These are phyloP conservation scores for Gastrolobium villosum DNA, from an alignment of 306 rosid species.

Conservation along the genomic window DNA sequence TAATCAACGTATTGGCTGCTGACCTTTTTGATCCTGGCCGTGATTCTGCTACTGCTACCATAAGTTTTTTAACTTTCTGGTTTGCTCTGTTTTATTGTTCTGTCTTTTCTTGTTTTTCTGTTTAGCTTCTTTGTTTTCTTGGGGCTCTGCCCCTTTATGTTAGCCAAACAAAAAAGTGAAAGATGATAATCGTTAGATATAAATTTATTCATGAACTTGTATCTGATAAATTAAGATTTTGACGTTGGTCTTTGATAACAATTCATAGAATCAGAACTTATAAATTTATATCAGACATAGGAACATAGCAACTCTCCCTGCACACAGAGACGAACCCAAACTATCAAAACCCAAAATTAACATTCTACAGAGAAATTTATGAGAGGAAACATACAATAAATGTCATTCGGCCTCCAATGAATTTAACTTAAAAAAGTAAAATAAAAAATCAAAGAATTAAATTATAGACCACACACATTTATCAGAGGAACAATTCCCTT, in stretches of 20 bases:
- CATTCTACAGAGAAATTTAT: neutral
- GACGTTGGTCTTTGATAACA: neutral
- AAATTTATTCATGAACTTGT: neutral
- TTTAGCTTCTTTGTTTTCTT: no score
- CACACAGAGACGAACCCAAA: neutral
- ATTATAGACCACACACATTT: no score
- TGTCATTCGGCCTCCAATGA: neutral
- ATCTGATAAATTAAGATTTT: no score
- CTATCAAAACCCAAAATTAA: neutral
- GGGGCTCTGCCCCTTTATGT: no score
- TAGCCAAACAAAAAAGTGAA: neutral
- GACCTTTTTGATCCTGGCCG: no score
- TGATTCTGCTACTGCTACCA: no score
- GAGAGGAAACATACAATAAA: constrained; percentile 8
- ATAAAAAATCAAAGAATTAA: no score
- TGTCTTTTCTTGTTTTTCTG: no score
- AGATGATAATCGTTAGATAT: neutral
- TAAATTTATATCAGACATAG: neutral
- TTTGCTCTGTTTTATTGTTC: no score
- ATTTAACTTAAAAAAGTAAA: neutral
- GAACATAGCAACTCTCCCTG: no score
- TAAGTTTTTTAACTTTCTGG: no score
- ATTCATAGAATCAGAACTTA: constrained; percentile 15
- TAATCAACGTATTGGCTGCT: no score
- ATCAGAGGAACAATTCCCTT: neutral